Evolutionary conservation across 768 basidiomycete genomes (phyloP).

Genomic region (Hortiboletus flavorubellus): DNA sequence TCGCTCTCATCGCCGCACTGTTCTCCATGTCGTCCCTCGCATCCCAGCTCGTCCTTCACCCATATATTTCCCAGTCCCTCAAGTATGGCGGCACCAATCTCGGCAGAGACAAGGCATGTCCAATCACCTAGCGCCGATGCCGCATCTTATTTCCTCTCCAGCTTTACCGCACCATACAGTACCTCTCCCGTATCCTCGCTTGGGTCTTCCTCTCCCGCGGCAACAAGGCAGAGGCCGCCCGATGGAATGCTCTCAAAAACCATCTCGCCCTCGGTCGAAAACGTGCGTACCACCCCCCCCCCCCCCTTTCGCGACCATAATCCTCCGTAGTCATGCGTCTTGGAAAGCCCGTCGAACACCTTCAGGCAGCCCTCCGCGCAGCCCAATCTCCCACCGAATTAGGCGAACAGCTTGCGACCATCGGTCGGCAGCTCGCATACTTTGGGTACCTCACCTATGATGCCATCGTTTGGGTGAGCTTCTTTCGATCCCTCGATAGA

Average conservation of each 20-base stretch:
- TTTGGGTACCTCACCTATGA: constrained; percentile 86
- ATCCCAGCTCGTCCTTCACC: constrained; percentile 83
- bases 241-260: constrained; percentile 82
- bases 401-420: constrained; percentile 71
- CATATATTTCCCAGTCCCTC: constrained; percentile 68
- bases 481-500: neutral
- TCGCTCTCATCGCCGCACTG: constrained; percentile 14
- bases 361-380: constrained; percentile 83
- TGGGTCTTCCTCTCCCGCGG: constrained; percentile 76
- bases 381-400: constrained; percentile 51
- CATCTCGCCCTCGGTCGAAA: constrained; percentile 86
- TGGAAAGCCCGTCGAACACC: constrained; percentile 91
- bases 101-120: constrained; percentile 84
- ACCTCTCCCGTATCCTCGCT: constrained; percentile 83
- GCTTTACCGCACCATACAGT: constrained; percentile 90
- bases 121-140: neutral
- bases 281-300: constrained; percentile 40
- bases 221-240: constrained; percentile 62
- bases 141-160: constrained; percentile 29
- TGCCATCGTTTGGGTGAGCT: constrained; percentile 77
- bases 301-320: neutral
- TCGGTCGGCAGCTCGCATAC: constrained; percentile 84
- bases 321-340: constrained; percentile 73
- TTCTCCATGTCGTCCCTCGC: constrained; percentile 40
- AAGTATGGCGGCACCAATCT: constrained; percentile 77